phyloP scores from a whole-genome alignment of 495 filamentous ascomycete genomes.

The Cladorrhinum samala region DNA sequence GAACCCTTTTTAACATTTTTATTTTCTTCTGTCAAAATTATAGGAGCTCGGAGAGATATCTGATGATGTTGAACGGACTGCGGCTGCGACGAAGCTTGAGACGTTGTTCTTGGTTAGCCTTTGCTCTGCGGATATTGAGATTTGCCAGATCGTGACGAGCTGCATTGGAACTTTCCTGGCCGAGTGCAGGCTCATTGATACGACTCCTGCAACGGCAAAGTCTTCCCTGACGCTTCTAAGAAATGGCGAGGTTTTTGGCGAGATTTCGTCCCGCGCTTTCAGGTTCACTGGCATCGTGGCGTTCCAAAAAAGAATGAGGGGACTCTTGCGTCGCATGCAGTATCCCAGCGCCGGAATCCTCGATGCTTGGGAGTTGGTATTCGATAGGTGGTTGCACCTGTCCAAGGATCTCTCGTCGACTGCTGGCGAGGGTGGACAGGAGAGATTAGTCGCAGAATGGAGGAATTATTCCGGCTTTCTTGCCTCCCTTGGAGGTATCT shows the following conservation, averaged over 20 bases:
- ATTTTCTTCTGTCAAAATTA: too few species aligned
- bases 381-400: slow-evolving; percentile 53
- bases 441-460: slow-evolving; percentile 54
- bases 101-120: slow-evolving; percentile 54
- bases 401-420: slow-evolving; percentile 53
- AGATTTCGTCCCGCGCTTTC: slow-evolving; percentile 57
- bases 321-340: slow-evolving; percentile 51
- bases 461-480: slow-evolving; percentile 61
- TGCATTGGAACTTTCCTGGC: slow-evolving; percentile 58
- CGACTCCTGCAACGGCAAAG: slow-evolving; percentile 38
- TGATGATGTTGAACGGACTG: slow-evolving; percentile 46
- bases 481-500: slow-evolving; percentile 58
- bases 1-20: not conserved
- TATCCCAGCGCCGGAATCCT: slow-evolving; percentile 55
- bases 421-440: slow-evolving; percentile 42
- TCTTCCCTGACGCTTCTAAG: slow-evolving; percentile 48
- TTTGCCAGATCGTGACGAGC: slow-evolving; percentile 54
- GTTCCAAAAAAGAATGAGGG: slow-evolving; percentile 57
- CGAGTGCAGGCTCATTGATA: slow-evolving; percentile 51
- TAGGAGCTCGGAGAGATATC: slow-evolving; percentile 43
- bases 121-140: slow-evolving; percentile 57
- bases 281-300: slow-evolving; percentile 59
- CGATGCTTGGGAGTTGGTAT: slow-evolving; percentile 58
- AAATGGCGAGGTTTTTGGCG: slow-evolving; percentile 54
- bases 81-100: slow-evolving; percentile 48